phyloP scores from a whole-genome alignment of 2,329 filamentous ascomycete genomes.

The Aspergillaceae sp. region DNA sequence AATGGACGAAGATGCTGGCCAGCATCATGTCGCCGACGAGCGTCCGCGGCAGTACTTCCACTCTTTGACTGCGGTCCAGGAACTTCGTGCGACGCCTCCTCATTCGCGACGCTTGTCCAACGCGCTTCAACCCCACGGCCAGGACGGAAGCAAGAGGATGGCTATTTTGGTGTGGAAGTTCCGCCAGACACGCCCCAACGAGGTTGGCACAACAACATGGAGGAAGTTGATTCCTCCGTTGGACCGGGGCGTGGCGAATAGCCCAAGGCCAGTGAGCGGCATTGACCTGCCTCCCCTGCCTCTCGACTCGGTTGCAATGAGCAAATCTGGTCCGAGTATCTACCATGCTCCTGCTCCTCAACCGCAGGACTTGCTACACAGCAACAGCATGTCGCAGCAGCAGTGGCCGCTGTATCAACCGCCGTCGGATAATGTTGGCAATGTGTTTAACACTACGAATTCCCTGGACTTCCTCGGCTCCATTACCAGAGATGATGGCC shows the following conservation, averaged over 20 bases:
- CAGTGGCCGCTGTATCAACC: slow-evolving; percentile 30
- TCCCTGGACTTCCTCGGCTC: slow-evolving; percentile 27
- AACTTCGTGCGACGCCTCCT: slow-evolving; percentile 31
- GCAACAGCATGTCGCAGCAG: slow-evolving; percentile 19
- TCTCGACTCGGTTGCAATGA: slow-evolving; percentile 27
- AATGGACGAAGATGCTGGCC: slow-evolving; percentile 28
- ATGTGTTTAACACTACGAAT: slow-evolving; percentile 24
- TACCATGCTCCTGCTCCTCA: slow-evolving; percentile 22
- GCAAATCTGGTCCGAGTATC: slow-evolving; percentile 20
- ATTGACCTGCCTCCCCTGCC: slow-evolving; percentile 24
- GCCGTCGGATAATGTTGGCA: slow-evolving; percentile 25
- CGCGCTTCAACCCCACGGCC: slow-evolving; percentile 16
- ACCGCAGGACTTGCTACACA: slow-evolving; percentile 24
- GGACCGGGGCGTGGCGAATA: slow-evolving; percentile 28
- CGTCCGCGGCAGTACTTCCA: slow-evolving; percentile 30
- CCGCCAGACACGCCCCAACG: slow-evolving; percentile 31
- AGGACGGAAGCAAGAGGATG: slow-evolving; percentile 29
- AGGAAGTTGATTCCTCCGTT: slow-evolving; percentile 32
- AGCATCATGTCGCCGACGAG: slow-evolving; percentile 27
- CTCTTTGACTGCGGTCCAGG: slow-evolving; percentile 38
- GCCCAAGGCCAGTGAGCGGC: slow-evolving; percentile 24
- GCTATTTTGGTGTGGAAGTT: slow-evolving; percentile 41
- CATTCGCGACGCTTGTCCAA: slow-evolving; percentile 19
- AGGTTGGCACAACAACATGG: slow-evolving; percentile 39
- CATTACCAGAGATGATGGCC: slow-evolving; percentile 26